These are phyloP conservation scores for Plantago rigida DNA, from an alignment of 305 asterid species.

Conservation along the genomic window DNA sequence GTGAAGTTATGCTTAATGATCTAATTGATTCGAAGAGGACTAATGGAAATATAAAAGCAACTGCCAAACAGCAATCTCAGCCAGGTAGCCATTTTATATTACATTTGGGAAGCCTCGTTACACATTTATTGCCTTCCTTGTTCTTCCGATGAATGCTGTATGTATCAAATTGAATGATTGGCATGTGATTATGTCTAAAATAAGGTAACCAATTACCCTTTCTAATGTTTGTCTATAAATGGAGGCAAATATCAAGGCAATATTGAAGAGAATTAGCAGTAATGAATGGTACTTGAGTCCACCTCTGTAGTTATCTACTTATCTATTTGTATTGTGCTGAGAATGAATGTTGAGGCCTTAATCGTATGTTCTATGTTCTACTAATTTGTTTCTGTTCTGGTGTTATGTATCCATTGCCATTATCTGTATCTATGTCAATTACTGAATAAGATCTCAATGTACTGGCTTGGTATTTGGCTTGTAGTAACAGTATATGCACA, in stretches of 20 bases:
- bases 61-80: constrained; percentile 49
- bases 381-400: background rate
- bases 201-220: background rate
- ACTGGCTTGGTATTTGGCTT: background rate
- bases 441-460: background rate
- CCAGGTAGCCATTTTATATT: constrained; percentile 39
- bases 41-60: constrained; percentile 76
- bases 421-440: background rate
- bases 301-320: background rate
- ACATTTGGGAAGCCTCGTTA: constrained; percentile 22
- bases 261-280: background rate
- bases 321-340: background rate
- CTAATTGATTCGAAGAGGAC: constrained; percentile 89
- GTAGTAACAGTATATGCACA: constrained; percentile 10
- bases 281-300: background rate
- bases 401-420: no score
- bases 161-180: background rate
- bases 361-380: background rate
- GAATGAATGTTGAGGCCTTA: background rate
- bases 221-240: background rate
- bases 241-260: background rate
- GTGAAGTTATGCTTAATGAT: constrained; percentile 98
- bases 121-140: background rate
- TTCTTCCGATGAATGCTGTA: background rate
- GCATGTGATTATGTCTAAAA: background rate